phyloP scores from a whole-genome alignment of 306 rosid genomes.

The Luffa acutangula region DNA sequence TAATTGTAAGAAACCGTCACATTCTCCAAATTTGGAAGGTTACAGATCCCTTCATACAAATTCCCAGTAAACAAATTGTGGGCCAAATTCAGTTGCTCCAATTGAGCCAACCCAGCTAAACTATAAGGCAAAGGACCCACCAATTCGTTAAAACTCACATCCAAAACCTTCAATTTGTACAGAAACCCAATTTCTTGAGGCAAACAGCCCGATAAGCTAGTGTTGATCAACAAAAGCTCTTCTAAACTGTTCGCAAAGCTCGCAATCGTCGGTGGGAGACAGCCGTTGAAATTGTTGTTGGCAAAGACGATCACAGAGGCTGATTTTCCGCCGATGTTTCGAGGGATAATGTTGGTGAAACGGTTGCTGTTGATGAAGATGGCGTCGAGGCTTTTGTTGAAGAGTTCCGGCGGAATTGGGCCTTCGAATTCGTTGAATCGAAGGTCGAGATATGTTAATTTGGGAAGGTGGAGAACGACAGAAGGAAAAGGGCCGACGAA shows the following conservation, averaged over 20 bases:
- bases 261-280: slow-evolving; percentile 56
- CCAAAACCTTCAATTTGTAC: slow-evolving; percentile 66
- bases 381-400: slow-evolving; percentile 52
- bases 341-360: slow-evolving; percentile 41
- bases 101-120: slow-evolving; percentile 58
- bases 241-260: slow-evolving; percentile 54
- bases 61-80: slow-evolving; percentile 57
- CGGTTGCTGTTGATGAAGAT: slow-evolving; percentile 67
- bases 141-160: slow-evolving; percentile 55
- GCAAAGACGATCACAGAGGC: slow-evolving; percentile 74
- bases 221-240: slow-evolving; percentile 60
- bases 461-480: slow-evolving; percentile 56
- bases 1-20: slow-evolving; percentile 68
- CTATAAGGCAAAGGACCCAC: slow-evolving; percentile 83
- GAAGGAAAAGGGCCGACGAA: slow-evolving; percentile 76
- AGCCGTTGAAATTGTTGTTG: slow-evolving; percentile 66
- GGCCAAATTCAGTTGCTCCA: slow-evolving; percentile 66
- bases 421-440: slow-evolving; percentile 89
- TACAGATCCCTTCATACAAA: slow-evolving; percentile 57
- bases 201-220: slow-evolving; percentile 61
- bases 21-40: slow-evolving; percentile 54
- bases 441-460: slow-evolving; percentile 47
- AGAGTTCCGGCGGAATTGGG: slow-evolving; percentile 54
- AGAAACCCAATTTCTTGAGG: slow-evolving; percentile 82
- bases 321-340: slow-evolving; percentile 25